Evolutionary conservation across 176 grass and related monocot species (phyloP), one percentile per base, ranked within the genome.

Genomic region (Bonia amplexicaulis): DNA sequence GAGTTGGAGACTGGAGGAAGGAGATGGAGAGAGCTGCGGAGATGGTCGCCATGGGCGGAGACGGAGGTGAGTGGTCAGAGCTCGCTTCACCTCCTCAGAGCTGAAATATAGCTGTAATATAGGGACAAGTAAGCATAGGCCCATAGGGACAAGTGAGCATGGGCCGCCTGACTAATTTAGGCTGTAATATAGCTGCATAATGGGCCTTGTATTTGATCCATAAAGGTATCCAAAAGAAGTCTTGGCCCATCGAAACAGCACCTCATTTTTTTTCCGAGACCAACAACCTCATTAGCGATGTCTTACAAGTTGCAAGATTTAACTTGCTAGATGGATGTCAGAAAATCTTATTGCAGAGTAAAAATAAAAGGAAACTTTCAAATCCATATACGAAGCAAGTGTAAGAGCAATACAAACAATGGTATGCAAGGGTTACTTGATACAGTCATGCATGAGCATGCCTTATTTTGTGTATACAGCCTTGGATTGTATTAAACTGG

Each of bases 41-140:
- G 78, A 92, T 85, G 66, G 78, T 89, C 86, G 90, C 86, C 90
- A 92, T 92, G 67, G 83, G 10, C 85, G 80, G 80, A 73, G 79
- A 19, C 77, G 20, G 46, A 73, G 69, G 80, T 84, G 73, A 87
- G 84, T 82, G 88, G 35, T 52, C 57, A 41, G 45, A 73, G 77
- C 77, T 76, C 63, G 71, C 19, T 80, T 66, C 73, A 69, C 62
- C n/a, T n/a, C n/a, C 87, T 52, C 67, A 22, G 42, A 64, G 46
- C 60, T 46, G 72, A n/a, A n/a, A n/a, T n/a, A n/a, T n/a, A n/a
- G n/a, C n/a, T n/a, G n/a, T n/a, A n/a, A n/a, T n/a, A n/a, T n/a
- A n/a, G n/a, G n/a, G n/a, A n/a, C n/a, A n/a, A n/a, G n/a, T n/a
- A n/a, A n/a, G n/a, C n/a, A n/a, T 42, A 16, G 72, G 45, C 58